phyloP scores from a whole-genome alignment of 2,329 filamentous ascomycete genomes.

The Chrysoporthe cubensis region DNA sequence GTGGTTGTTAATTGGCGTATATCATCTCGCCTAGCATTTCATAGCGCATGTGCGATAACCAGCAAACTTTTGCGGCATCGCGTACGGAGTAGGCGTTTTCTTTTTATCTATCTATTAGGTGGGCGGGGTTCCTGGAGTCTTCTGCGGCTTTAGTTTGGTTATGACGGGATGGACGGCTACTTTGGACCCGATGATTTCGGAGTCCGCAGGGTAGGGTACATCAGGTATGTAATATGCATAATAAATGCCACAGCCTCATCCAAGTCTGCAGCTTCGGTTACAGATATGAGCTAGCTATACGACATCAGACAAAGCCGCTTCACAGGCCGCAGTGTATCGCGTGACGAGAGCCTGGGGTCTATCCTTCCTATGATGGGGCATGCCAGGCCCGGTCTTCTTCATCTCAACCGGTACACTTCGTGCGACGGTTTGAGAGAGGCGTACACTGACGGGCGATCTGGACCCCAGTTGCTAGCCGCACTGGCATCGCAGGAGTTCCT shows the following conservation, averaged over 20 bases:
- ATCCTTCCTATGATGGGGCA: neutral
- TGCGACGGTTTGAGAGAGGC: too few species aligned
- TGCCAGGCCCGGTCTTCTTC: neutral
- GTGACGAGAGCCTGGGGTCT: neutral
- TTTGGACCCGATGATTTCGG: neutral
- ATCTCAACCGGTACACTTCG: neutral
- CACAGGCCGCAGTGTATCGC: neutral
- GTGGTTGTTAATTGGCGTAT: neutral
- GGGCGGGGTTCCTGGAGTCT: neutral
- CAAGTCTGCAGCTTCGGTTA: neutral
- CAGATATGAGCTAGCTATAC: neutral
- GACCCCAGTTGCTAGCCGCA: too few species aligned
- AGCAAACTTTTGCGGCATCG: constrained; percentile 2
- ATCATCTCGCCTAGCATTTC: neutral
- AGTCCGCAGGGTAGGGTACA: neutral
- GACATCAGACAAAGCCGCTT: neutral
- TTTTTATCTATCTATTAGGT: neutral
- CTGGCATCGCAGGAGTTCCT: too few species aligned
- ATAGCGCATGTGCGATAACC: neutral
- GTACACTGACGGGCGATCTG: too few species aligned
- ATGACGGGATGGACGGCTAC: neutral
- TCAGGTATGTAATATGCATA: neutral
- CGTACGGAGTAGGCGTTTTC: constrained; percentile 8
- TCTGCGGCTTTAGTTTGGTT: neutral
- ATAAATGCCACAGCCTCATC: neutral